A percentile compares a stretch with the other conserved stretches of the same genome.
Evolutionary conservation across 73 alveolate species (phyloP).

Genomic region (Tetrahymena malaccensis): DNA sequence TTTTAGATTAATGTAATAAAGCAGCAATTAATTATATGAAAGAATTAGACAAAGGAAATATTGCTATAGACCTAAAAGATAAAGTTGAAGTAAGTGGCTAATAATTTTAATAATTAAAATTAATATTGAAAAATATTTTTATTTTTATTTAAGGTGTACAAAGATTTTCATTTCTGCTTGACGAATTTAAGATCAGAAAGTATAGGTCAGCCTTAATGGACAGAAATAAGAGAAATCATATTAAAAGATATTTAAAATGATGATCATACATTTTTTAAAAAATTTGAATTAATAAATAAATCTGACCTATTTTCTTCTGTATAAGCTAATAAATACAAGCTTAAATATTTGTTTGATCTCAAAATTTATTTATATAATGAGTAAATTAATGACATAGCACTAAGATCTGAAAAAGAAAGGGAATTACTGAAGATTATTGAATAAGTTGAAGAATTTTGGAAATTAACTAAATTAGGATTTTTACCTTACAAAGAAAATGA

Average conservation of each 20-base stretch:
- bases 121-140: background rate
- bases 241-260: background rate
- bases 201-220: background rate
- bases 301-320: background rate
- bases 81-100: background rate
- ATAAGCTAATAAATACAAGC: background rate
- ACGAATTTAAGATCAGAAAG: background rate
- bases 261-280: background rate
- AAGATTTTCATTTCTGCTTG: background rate
- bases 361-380: conserved; percentile 10
- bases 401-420: conserved; percentile 38
- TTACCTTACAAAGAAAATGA: conserved; percentile 22
- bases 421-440: conserved; percentile 38
- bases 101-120: background rate
- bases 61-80: background rate
- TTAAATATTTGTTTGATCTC: background rate
- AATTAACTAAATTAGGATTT: conserved; percentile 3
- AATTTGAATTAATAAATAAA: background rate
- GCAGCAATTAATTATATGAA: background rate
- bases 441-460: conserved; percentile 42
- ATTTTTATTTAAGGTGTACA: background rate
- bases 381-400: conserved; percentile 38
- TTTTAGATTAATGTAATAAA: background rate
- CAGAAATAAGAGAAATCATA: background rate
- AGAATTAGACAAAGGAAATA: background rate